Percentiles rank a stretch among this genome's conserved stretches.
phyloP scores from a whole-genome alignment of 2,329 filamentous ascomycete genomes.

The Canariomyces notabilis region DNA sequence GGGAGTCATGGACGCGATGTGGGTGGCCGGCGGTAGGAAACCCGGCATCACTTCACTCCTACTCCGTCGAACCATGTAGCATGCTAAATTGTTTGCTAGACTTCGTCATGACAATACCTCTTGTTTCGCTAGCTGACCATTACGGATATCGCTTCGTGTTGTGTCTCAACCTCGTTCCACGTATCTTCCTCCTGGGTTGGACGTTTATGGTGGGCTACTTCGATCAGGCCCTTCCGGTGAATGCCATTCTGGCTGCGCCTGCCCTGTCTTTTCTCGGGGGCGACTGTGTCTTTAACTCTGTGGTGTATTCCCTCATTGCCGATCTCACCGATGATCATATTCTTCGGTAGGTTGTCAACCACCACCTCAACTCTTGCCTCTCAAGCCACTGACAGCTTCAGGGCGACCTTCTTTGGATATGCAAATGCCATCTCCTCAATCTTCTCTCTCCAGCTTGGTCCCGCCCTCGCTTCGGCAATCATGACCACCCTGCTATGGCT shows the following conservation, averaged over 20 bases:
- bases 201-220: constrained; percentile 36
- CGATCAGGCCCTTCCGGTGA: constrained; percentile 33
- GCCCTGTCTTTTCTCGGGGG: constrained; percentile 43
- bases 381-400: constrained; percentile 17
- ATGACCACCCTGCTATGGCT: constrained; percentile 42
- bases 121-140: constrained; percentile 41
- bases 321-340: constrained; percentile 40
- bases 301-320: constrained; percentile 43
- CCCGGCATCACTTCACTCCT: neutral
- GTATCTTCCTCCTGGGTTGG: constrained; percentile 38
- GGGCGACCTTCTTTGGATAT: constrained; percentile 47
- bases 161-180: constrained; percentile 40
- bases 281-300: constrained; percentile 48
- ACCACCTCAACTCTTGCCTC: neutral
- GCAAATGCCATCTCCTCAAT: constrained; percentile 46
- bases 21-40: constrained; percentile 38
- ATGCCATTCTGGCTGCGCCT: constrained; percentile 38
- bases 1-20: constrained; percentile 44
- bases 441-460: constrained; percentile 40
- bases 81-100: constrained; percentile 38
- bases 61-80: neutral
- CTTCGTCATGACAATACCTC: constrained; percentile 45
- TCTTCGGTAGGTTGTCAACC: constrained; percentile 26
- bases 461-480: constrained; percentile 41
- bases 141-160: constrained; percentile 38